Evolutionary conservation across 2,329 filamentous ascomycete species (phyloP).

Genomic region (Penicillium sclerotiorum): DNA sequence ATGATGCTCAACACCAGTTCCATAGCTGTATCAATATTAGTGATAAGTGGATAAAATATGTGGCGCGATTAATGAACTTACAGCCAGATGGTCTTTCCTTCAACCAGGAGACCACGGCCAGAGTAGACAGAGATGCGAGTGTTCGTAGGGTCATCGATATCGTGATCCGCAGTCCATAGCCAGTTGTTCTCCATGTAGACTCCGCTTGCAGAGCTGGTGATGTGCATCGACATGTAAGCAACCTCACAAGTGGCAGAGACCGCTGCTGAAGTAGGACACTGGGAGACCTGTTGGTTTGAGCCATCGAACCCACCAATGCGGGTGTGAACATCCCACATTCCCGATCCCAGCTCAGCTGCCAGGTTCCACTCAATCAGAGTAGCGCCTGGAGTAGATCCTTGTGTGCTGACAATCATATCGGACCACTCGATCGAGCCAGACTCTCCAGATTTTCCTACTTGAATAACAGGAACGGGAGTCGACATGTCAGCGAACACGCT

Average conservation of each 20-base stretch:
- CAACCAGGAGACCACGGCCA: conserved; percentile 56
- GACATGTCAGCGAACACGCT: conserved; percentile 58
- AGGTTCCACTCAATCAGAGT: conserved; percentile 75
- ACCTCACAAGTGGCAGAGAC: conserved; percentile 38
- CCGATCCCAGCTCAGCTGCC: conserved; percentile 49
- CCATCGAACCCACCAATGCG: conserved; percentile 57
- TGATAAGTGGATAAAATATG: not conserved
- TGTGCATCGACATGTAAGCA: conserved; percentile 42
- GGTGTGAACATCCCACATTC: conserved; percentile 61
- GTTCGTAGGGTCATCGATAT: conserved; percentile 54
- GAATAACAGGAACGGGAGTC: conserved; percentile 65
- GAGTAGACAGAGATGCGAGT: conserved; percentile 56
- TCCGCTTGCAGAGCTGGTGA: conserved; percentile 34
- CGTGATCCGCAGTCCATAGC: conserved; percentile 59
- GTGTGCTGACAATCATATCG: conserved; percentile 71
- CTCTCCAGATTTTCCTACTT: conserved; percentile 67
- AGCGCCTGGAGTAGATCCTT: conserved; percentile 68
- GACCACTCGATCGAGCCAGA: conserved; percentile 68
- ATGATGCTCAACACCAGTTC: conserved; percentile 51
- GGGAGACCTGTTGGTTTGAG: conserved; percentile 45
- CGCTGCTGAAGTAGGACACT: conserved; percentile 48
- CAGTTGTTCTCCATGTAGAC: conserved; percentile 56
- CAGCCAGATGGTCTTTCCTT: conserved; percentile 46
- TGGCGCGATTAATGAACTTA: conserved; percentile 27
- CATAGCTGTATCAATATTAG: conserved; percentile 32